Evolutionary conservation across 768 basidiomycete species (phyloP), one percentile per base, ranked within the genome.

Genomic region (Lactarius indigo): DNA sequence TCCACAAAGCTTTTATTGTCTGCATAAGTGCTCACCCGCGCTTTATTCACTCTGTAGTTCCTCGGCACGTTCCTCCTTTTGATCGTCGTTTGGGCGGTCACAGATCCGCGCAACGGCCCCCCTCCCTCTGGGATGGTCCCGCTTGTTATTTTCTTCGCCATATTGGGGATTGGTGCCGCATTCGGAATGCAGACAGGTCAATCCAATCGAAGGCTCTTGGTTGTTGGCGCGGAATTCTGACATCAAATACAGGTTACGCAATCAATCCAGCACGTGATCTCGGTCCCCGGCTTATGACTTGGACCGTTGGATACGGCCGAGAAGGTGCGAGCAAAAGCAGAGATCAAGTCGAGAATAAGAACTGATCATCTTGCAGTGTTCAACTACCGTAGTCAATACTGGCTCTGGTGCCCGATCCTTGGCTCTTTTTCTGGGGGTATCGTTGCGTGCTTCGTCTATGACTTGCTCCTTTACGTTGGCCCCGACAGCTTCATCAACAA

Each of bases 181-280:
- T 78, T 89, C 37, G 88, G 88, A 17, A 83, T 85, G 80, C 78
- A 89, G 70, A 89, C 88, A 3, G 66, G 73, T 68, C 30, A 33
- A 3, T 50, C 12, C 7, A n/a, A 18, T 31, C 54, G 9, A 20
- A 9, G 31, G 8, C 20, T 30, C 28, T 20, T 30, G 7, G 20
- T 2, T 10, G 44, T 23, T 50, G 4, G n/a, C 5, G 12, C n/a
- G n/a, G 18, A 8, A 23, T 5, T 23, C n/a, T 18, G 20, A 42
- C 37, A 30, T 31, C 26, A 28, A 18, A 35, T 50, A 15, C 67
- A 82, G 85, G 82, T 55, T 86, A 79, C 68, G 84, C 87, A 9
- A 76, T 89, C 60, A 89, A 89, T 70, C 88, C 88, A 41, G 87
- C 88, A 52, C 85, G 89, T 71, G 88, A 90, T 75, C 76, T 90